phyloP scores from a whole-genome alignment of 2,329 filamentous ascomycete species.

The Cladophialophora yegresii region DNA sequence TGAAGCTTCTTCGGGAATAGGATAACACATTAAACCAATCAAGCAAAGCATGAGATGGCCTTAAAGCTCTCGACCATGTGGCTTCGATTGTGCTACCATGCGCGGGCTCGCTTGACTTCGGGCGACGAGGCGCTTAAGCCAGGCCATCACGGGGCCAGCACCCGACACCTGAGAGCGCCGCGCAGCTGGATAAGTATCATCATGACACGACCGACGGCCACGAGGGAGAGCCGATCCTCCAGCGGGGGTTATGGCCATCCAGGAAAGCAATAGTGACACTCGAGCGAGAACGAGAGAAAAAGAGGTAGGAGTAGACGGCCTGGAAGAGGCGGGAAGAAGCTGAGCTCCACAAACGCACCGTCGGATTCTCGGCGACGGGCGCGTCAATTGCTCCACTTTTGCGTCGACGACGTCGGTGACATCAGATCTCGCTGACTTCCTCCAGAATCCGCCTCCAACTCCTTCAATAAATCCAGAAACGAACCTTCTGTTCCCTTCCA shows the following conservation, averaged over 20 bases:
- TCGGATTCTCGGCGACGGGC: background rate
- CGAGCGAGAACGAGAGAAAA: background rate
- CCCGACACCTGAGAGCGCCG: background rate
- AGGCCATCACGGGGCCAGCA: conserved; percentile 29
- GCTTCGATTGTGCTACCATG: conserved; percentile 6
- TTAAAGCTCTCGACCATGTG: conserved; percentile 1
- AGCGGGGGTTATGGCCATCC: background rate
- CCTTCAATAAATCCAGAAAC: background rate
- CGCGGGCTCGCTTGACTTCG: background rate
- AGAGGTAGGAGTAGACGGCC: background rate
- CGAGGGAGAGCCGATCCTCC: background rate
- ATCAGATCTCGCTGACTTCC: background rate
- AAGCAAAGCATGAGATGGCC: background rate
- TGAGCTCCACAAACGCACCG: background rate
- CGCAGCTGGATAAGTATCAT: conserved; percentile 11
- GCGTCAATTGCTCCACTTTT: background rate
- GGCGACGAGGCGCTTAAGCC: conserved; percentile 23
- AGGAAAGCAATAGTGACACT: background rate
- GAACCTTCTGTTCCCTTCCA: background rate
- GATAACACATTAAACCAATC: conserved; percentile 16
- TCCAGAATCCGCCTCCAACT: background rate
- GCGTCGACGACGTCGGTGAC: background rate
- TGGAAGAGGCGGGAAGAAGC: background rate
- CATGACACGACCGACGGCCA: conserved; percentile 17
- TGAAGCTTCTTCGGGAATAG: background rate